These are phyloP conservation scores for Eutrema japonicum DNA, from an alignment of 345 rosid species.

Conservation along the genomic window DNA sequence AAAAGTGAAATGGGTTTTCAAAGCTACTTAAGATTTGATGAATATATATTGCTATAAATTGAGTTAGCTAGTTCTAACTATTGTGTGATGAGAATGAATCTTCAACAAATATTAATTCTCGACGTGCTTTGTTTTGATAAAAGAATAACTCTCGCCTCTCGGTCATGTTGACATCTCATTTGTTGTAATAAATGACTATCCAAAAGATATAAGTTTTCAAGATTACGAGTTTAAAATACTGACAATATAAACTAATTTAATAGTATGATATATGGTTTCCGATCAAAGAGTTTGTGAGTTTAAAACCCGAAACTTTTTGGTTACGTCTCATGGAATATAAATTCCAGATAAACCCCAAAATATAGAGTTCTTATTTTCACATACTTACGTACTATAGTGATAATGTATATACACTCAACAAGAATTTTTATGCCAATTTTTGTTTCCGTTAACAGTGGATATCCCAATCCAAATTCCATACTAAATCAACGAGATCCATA, in stretches of 20 bases:
- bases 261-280: not conserved
- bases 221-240: not conserved
- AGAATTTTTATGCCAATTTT: not conserved
- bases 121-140: too few relatives aligned
- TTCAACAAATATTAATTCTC: not conserved
- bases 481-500: too few relatives aligned
- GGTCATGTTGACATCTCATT: not conserved
- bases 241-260: not conserved
- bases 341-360: not conserved
- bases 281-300: not conserved
- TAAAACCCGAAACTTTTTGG: not conserved
- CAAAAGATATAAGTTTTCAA: not conserved
- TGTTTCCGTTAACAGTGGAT: too few relatives aligned
- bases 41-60: not conserved
- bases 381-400: not conserved
- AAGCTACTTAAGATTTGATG: constrained; percentile 5
- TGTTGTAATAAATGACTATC: not conserved
- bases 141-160: not conserved
- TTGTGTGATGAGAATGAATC: not conserved
- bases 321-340: not conserved
- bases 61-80: constrained; percentile 1
- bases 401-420: not conserved
- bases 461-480: too few relatives aligned
- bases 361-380: not conserved
- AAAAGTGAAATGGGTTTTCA: constrained; percentile 12